Evolutionary conservation across 164 flowering plant genomes (phyloP), one percentile per base, ranked within the genome.

Genomic region (Liriodendron chinense): DNA sequence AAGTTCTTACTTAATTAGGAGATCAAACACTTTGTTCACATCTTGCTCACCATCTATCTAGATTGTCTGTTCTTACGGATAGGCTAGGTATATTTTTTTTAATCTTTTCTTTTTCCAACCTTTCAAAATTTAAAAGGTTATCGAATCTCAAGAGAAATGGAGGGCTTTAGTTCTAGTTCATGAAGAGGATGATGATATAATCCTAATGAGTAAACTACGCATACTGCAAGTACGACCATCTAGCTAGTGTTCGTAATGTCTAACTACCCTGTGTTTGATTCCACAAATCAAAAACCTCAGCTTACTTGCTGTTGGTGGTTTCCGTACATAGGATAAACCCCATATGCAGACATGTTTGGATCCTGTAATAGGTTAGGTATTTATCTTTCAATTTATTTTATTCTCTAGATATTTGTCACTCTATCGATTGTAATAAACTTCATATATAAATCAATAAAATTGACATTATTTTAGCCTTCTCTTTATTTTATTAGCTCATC

Each of bases 251-350:
- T 68, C 57, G 59, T 65, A 50, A 43, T 65, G 24, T 50, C 61
- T n/a, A 71, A 68, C 13, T 25, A 72, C 71, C 49, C 64, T 65
- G 65, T 50, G 47, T 72, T n/a, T 24, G 28, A 48, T 74, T 47
- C 48, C 48, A 72, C 72, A 66, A 28, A 25, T 3, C 22, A 71
- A 65, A 65, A 65, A 12, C n/a, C 28, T 89, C 82, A 92, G 91
- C 92, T 94, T 72, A 92, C 98, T 89, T 94, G 97, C 56, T 94
- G 96, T 68, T 93, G 96, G 80, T 89, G 90, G 79, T 81, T 86
- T 23, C 97, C 96, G 76, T 92, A 90, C 70, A 87, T 61, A 7
- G 96, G 94, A 73, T 94, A 94, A 61, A 89, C 85, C 56, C 92
- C 98, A 78, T 94, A 94, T 4, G 93, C 79, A 4, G 34, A 92